Evolutionary conservation across 805 yeast genomes (phyloP), one percentile per base, ranked within the genome.

Genomic region (Blastobotrys chiropterorum): DNA sequence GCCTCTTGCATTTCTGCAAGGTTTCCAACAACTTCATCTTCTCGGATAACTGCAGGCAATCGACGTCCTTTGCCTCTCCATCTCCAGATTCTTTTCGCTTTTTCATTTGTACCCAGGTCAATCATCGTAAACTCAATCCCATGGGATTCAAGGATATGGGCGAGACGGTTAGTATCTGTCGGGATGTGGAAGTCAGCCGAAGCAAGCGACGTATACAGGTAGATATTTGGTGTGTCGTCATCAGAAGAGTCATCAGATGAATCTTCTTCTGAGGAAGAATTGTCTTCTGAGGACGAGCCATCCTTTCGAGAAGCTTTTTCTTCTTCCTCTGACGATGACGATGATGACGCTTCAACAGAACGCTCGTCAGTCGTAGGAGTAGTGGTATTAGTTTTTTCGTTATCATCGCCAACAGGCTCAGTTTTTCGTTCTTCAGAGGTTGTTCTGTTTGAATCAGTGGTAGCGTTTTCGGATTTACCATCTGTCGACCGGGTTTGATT

Each of bases 1-100:
- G 90, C 90, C 46, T 88, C 94, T 50, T 86, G 92, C 52, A 90
- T 78, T 59, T 85, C 95, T 62, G 83, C 81, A 84, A 86, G 86
- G 64, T 88, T 85, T 1, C 96, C 96, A 56, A 90, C 82, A 53
- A 81, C 90, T 60, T 86, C 94, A 22, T 81, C 82, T 6, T 86
- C 88, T 67, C 96, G 78, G 15, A 90, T 90, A 15, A 90, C 77
- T 34, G 90, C 97, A 1, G 97, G 97, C 53, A 89, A 76, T 1
- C 80, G 72, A 59, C 85, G 81, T 2, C 95, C 96, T 26, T 73
- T 74, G 15, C 86, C 74, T 48, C 62, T 48, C 61, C 79, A 79
- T 58, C 94, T 77, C 97, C 97, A 90, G 22, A 88, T 77, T 60
- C 81, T 78, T 66, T 89, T 82, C 14, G 96, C 96, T 54, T 82